Conservation (phyloP, 257 asterid genomes). For the Mentha longifolia region DNA sequence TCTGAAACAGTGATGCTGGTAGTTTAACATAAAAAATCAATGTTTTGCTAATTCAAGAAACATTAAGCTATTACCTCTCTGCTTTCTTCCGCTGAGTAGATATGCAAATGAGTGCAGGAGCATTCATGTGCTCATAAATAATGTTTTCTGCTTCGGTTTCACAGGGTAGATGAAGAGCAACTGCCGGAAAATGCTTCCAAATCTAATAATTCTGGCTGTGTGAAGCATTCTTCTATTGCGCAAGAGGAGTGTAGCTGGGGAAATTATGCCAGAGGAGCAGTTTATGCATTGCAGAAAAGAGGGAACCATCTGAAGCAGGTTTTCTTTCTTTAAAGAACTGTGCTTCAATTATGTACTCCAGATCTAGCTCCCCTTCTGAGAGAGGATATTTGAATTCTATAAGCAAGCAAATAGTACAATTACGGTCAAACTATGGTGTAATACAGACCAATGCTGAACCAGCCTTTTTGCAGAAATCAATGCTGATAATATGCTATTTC, state of each 20-base stretch:
- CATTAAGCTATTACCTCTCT: background rate
- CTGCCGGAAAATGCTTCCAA: slow-evolving; percentile 45
- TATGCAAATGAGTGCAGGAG: slow-evolving; percentile 7
- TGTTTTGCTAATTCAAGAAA: background rate
- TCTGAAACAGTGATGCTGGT: background rate
- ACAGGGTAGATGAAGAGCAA: slow-evolving; percentile 76
- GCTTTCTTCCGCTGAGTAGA: slow-evolving; percentile 18
- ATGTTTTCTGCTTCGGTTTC: slow-evolving; percentile 32
- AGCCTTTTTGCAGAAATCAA: background rate
- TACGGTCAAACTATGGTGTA: slow-evolving; percentile 11
- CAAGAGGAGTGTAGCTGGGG: slow-evolving; percentile 87
- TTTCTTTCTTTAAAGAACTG: background rate
- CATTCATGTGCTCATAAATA: slow-evolving; percentile 18
- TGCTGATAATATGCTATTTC: background rate
- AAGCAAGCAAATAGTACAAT: background rate
- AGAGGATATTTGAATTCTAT: background rate
- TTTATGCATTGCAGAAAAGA: slow-evolving; percentile 78
- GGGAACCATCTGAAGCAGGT: slow-evolving; percentile 72
- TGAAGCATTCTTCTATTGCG: slow-evolving; percentile 39
- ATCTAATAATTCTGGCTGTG: slow-evolving; percentile 38
- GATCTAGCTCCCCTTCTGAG: background rate
- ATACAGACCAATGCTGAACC: background rate
- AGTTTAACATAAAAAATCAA: background rate
- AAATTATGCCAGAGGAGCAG: slow-evolving; percentile 83
- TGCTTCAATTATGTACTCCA: background rate